A percentile compares a stretch with the other conserved stretches of the same genome.
These are phyloP conservation scores for Heliamphora exappendiculata DNA, from an alignment of 148 eudicot species.

Conservation along the genomic window DNA sequence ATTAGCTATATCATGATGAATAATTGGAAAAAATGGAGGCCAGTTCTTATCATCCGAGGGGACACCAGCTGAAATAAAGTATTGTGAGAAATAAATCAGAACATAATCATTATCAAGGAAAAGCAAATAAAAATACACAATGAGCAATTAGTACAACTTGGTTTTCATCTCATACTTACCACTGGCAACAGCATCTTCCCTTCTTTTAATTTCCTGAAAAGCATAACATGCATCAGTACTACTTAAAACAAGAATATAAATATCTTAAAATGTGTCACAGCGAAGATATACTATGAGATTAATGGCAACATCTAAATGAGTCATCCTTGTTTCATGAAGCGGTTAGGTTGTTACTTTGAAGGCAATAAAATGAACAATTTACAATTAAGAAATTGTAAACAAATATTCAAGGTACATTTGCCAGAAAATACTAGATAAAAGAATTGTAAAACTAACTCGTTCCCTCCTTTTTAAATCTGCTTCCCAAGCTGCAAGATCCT, in stretches of 20 bases:
- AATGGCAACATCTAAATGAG: neutral
- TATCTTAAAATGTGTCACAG: neutral
- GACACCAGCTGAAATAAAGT: slow-evolving; percentile 33
- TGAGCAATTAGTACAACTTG: neutral
- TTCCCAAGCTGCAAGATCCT: too few species aligned
- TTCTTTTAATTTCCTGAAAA: slow-evolving; percentile 50
- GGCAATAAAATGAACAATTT: neutral
- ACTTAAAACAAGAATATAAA: neutral
- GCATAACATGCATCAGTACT: neutral
- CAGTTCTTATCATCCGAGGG: slow-evolving; percentile 46
- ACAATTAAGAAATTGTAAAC: neutral
- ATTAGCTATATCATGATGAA: slow-evolving; percentile 59
- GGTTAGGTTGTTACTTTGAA: neutral
- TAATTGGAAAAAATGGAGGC: slow-evolving; percentile 58
- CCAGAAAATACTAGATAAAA: too few species aligned
- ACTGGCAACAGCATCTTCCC: slow-evolving; percentile 54
- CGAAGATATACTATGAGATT: neutral
- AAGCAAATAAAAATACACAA: neutral
- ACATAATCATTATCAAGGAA: neutral
- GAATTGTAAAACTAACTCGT: too few species aligned
- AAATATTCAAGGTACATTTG: neutral
- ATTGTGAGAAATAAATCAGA: neutral
- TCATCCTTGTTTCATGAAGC: neutral
- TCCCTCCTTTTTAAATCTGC: too few species aligned
- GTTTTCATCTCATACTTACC: slow-evolving; percentile 28